Conservation (phyloP, 805 yeast genomes). For the Candida vartiovaarae region DNA sequence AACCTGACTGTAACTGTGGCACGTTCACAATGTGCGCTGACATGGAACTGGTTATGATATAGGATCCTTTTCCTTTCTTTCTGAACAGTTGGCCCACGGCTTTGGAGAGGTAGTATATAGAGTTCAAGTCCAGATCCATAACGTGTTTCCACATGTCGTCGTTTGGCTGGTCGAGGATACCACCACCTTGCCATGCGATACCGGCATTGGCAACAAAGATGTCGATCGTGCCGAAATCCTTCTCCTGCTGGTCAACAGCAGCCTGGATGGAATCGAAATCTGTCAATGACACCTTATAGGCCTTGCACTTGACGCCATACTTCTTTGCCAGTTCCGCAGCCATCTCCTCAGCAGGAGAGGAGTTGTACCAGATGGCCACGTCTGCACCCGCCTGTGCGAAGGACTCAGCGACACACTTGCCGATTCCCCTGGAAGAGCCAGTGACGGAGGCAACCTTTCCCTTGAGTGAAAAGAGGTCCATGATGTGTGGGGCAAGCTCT, state of each 20-base stretch:
- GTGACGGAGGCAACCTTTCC: constrained; percentile 83
- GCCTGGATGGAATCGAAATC: constrained; percentile 24
- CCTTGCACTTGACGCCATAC: constrained; percentile 58
- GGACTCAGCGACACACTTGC: constrained; percentile 75
- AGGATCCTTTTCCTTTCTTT: constrained; percentile 68
- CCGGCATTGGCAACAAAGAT: constrained; percentile 90
- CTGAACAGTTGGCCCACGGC: constrained; percentile 67
- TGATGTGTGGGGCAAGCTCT: constrained; percentile 39
- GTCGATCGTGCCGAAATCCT: constrained; percentile 72
- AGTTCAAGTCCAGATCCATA: constrained; percentile 68
- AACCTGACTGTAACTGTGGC: constrained; percentile 83
- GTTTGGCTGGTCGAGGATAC: constrained; percentile 38
- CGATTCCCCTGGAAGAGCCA: constrained; percentile 83
- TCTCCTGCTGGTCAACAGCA: constrained; percentile 33
- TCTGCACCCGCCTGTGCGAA: constrained; percentile 89
- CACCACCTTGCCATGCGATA: constrained; percentile 70
- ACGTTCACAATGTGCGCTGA: constrained; percentile 82
- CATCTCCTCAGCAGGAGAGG: constrained; percentile 22
- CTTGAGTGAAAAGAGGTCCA: constrained; percentile 70
- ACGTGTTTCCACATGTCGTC: constrained; percentile 62
- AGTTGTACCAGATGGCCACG: constrained; percentile 41
- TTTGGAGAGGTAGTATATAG: constrained; percentile 77
- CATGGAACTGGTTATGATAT: constrained; percentile 84
- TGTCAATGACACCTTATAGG: constrained; percentile 35
- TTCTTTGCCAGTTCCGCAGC: constrained; percentile 51